Percentiles rank a stretch among this genome's conserved stretches.
These are phyloP conservation scores for Apiotrichum laibachii DNA, from an alignment of 1,284 basidiomycete species.

Conservation along the genomic window DNA sequence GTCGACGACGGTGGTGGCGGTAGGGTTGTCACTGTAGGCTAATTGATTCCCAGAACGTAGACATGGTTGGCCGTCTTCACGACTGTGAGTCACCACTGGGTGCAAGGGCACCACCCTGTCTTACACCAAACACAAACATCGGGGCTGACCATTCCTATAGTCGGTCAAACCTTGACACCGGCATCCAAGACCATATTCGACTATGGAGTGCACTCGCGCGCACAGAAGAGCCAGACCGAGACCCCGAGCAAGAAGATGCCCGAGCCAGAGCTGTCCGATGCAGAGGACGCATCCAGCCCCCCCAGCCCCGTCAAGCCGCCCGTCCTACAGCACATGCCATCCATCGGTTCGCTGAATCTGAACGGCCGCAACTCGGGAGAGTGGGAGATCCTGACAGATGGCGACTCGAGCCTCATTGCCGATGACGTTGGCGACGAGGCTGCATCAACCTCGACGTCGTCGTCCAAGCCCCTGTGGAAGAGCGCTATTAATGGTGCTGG, in stretches of 20 bases:
- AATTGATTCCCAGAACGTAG: slow-evolving; percentile 32
- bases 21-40: slow-evolving; percentile 1
- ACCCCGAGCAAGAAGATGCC: slow-evolving; percentile 2
- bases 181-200: slow-evolving; percentile 17
- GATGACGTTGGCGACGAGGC: slow-evolving; percentile 10
- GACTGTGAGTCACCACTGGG: slow-evolving; percentile 33
- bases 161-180: slow-evolving; percentile 17
- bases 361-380: slow-evolving; percentile 20
- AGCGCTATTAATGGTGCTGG: slow-evolving; percentile 40
- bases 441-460: slow-evolving; percentile 8
- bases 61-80: slow-evolving; percentile 41
- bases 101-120: not conserved
- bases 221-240: not conserved
- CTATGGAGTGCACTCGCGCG: slow-evolving; percentile 3
- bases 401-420: slow-evolving; percentile 34
- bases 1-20: not conserved
- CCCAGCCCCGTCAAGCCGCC: not conserved
- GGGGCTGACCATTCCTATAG: slow-evolving; percentile 9
- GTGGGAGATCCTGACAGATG: slow-evolving; percentile 42
- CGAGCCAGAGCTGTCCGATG: slow-evolving; percentile 2
- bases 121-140: not conserved
- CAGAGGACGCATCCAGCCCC: not conserved
- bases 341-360: not conserved
- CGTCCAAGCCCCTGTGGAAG: slow-evolving; percentile 38
- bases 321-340: not conserved